Evolutionary conservation across 23 red algal species (phyloP).

Genomic region (Gracilaria gracilis): DNA sequence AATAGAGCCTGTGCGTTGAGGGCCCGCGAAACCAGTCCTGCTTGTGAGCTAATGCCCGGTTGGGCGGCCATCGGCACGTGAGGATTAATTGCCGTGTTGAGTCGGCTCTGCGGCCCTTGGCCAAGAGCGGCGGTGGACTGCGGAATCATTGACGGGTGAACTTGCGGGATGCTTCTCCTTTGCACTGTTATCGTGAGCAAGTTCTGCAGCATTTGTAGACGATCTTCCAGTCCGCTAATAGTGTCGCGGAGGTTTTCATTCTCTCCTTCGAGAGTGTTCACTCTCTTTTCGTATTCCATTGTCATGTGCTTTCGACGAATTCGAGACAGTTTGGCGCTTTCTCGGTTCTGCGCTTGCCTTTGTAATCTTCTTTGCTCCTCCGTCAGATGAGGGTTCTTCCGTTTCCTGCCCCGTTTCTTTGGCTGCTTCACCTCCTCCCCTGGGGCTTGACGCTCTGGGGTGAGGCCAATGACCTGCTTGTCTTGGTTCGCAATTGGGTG

Average conservation of each 20-base stretch:
- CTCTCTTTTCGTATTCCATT: constrained; percentile 56
- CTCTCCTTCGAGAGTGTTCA: constrained; percentile 58
- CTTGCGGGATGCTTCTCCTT: constrained; percentile 30
- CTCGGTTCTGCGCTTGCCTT: constrained; percentile 80
- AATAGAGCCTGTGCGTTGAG: constrained; percentile 28
- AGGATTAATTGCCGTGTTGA: constrained; percentile 2
- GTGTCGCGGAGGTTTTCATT: constrained; percentile 67
- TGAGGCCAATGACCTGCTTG: constrained; percentile 43
- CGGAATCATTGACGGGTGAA: constrained; percentile 36
- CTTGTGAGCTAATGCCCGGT: constrained; percentile 2
- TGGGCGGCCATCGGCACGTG: constrained; percentile 2
- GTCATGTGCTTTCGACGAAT: constrained; percentile 72
- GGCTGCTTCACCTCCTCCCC: constrained; percentile 42
- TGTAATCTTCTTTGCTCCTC: constrained; percentile 70
- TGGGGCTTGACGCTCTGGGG: constrained; percentile 4
- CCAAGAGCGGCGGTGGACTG: constrained; percentile 5
- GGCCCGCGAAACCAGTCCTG: constrained; percentile 16
- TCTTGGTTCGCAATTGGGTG: constrained; percentile 6
- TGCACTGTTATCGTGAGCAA: constrained; percentile 75
- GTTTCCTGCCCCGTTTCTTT: constrained; percentile 76
- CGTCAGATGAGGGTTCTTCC: constrained; percentile 75
- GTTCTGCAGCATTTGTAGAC: constrained; percentile 69
- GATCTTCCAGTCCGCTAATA: constrained; percentile 56
- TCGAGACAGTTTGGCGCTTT: constrained; percentile 77
- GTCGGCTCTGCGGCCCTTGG: constrained; percentile 19